Base-by-base conservation (phyloP, 345 rosid genomes). In the Bruguiera gymnorhiza region DNA sequence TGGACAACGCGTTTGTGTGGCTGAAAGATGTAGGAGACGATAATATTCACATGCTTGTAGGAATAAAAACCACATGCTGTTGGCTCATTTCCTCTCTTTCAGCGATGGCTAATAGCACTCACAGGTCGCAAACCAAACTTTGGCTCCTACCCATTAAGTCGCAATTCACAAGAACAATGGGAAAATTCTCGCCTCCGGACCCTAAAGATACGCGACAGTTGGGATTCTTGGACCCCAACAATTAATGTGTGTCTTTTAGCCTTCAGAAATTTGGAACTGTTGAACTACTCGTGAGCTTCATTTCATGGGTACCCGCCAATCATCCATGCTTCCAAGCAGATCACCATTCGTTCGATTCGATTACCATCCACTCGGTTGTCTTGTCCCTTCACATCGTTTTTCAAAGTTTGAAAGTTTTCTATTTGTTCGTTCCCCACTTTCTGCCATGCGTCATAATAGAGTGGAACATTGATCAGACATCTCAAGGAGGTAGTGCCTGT, bases 11-110 rank as follows among this genome's bases (percentile, higher is more conserved):
- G 50, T 10, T 10, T 30, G 55, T 67, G 69, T 75, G 71, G 76
- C 56, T 39, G 8, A 46, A 27, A 64, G 63, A 60, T 62, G 67
- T 1, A 54, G 60, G 62, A 69, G 65, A 32, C 36, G 7, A 64
- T 21, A 63, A 78, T 48, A 57, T 37, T 73, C 81, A 79, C 81
- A 72, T 73, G 79, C 16, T 30, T 60, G 68, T 59, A 72, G 79
- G 67, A 67, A 53, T 27, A 54, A 30, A 65, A 16, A 29, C 8
- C 34, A 20, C 31, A 54, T 5, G 5, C 34, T 31, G 36, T 19
- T 50, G 58, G 34, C 34, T 5, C 6, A 31, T 31, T 31, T 31
- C 34, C 6, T 31, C 0, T 31, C 34, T 31, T 31, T 31, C 34
- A 5, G 34, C 24, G 55, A 65, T 65, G 75, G 75, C 67, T 60